A percentile compares a stretch with the other conserved stretches of the same genome.
Evolutionary conservation across 768 basidiomycete genomes (phyloP).

Genomic region (Agaricus subrufescens): DNA sequence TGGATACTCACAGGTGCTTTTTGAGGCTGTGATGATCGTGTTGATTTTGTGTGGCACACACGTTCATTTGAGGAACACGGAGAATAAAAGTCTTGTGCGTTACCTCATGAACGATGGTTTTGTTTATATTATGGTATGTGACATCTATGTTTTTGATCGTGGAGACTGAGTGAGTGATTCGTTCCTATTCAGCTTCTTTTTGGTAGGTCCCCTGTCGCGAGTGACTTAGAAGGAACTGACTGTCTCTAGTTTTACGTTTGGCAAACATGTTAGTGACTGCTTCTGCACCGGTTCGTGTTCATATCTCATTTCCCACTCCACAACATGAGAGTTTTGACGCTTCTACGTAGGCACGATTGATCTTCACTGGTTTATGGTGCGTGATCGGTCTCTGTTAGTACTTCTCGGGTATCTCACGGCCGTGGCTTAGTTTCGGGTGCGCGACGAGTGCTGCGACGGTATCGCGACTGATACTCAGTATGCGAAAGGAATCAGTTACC

Average conservation of each 20-base stretch:
- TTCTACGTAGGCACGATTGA: background rate
- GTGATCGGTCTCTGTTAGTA: background rate
- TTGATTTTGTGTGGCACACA: background rate
- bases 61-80: background rate
- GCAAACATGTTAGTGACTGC: constrained; percentile 1
- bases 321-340: background rate
- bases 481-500: constrained; percentile 5
- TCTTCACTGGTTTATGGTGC: constrained; percentile 1
- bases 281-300: constrained; percentile 4
- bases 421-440: constrained; percentile 3
- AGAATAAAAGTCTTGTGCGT: background rate
- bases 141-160: background rate
- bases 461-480: background rate
- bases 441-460: constrained; percentile 2
- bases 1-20: background rate
- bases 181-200: constrained; percentile 1
- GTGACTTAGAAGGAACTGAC: background rate
- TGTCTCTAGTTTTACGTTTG: background rate
- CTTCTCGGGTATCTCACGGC: background rate
- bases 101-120: constrained; percentile 3
- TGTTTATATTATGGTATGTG: constrained; percentile 1
- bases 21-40: constrained; percentile 4
- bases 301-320: background rate
- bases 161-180: background rate
- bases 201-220: background rate